Evolutionary conservation across 208 protist species (phyloP).

Genomic region (Wallacemonas sp.): DNA sequence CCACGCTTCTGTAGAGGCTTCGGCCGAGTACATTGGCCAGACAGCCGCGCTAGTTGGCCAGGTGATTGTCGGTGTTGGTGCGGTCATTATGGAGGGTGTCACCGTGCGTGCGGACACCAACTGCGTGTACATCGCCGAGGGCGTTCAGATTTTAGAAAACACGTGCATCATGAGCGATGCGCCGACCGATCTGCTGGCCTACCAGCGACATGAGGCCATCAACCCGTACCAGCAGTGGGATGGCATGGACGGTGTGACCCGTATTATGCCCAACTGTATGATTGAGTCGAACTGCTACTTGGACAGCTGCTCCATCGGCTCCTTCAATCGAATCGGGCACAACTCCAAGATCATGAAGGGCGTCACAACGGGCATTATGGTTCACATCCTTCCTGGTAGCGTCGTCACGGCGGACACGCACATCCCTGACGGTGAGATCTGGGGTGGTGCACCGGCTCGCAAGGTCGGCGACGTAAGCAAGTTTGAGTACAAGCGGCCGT

Average conservation of each 20-base stretch:
- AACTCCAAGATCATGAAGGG: conserved; percentile 90
- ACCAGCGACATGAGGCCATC: conserved; percentile 80
- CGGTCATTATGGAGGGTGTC: conserved; percentile 85
- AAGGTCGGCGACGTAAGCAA: conserved; percentile 87
- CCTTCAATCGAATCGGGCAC: conserved; percentile 88
- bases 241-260: conserved; percentile 76
- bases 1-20: conserved; percentile 78
- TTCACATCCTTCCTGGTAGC: conserved; percentile 87
- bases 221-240: conserved; percentile 92
- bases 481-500: conserved; percentile 87
- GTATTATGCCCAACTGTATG: conserved; percentile 83
- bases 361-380: conserved; percentile 87
- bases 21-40: conserved; percentile 82
- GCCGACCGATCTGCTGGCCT: conserved; percentile 75
- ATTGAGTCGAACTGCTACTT: conserved; percentile 89
- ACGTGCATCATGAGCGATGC: conserved; percentile 88
- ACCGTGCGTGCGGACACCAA: conserved; percentile 86
- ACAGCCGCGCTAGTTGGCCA: conserved; percentile 81
- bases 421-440: conserved; percentile 84
- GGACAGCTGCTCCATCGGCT: conserved; percentile 86
- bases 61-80: conserved; percentile 71
- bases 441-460: conserved; percentile 81
- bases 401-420: conserved; percentile 82
- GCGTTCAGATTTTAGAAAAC: conserved; percentile 87
- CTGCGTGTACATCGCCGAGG: conserved; percentile 84